A percentile compares a stretch with the other conserved stretches of the same genome.
phyloP scores from a whole-genome alignment of 2,329 filamentous ascomycete species.

The Sarocladium brachiariae region DNA sequence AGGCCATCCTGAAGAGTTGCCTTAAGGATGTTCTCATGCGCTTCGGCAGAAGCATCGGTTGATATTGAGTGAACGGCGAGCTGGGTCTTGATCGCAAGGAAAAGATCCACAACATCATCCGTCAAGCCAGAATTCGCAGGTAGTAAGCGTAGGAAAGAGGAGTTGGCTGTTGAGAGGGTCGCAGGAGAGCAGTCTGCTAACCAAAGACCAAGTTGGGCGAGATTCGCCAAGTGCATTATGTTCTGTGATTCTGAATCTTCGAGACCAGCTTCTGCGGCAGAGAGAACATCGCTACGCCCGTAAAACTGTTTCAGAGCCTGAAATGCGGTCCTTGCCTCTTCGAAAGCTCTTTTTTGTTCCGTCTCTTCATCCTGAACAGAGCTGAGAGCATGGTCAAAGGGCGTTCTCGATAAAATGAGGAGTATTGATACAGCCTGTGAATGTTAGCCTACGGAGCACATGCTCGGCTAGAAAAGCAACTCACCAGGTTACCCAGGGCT shows the following conservation, averaged over 20 bases:
- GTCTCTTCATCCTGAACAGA: conserved; percentile 26
- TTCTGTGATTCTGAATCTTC: conserved; percentile 25
- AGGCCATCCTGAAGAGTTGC: conserved; percentile 52
- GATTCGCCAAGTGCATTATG: conserved; percentile 39
- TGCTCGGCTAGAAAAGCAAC: conserved; percentile 15
- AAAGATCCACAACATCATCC: conserved; percentile 35
- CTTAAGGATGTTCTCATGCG: conserved; percentile 44
- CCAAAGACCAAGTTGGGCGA: conserved; percentile 39
- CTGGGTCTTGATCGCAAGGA: conserved; percentile 41
- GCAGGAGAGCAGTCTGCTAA: conserved; percentile 13
- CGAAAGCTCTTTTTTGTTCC: conserved; percentile 26
- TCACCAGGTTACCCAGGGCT: conserved; percentile 34
- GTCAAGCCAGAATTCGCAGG: neutral
- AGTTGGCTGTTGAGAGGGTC: neutral
- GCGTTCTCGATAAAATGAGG: conserved; percentile 29
- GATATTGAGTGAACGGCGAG: conserved; percentile 48
- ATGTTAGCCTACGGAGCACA: conserved; percentile 12
- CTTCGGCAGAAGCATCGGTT: conserved; percentile 40
- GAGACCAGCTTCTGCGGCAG: conserved; percentile 26
- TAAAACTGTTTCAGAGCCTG: conserved; percentile 28
- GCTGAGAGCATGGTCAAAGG: conserved; percentile 28
- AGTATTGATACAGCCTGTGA: conserved; percentile 31
- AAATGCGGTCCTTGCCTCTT: conserved; percentile 25
- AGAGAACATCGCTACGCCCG: conserved; percentile 24
- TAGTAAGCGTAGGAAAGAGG: conserved; percentile 14